These are phyloP conservation scores for Corynascus novoguineensis DNA, from an alignment of 495 filamentous ascomycete species.

Conservation along the genomic window DNA sequence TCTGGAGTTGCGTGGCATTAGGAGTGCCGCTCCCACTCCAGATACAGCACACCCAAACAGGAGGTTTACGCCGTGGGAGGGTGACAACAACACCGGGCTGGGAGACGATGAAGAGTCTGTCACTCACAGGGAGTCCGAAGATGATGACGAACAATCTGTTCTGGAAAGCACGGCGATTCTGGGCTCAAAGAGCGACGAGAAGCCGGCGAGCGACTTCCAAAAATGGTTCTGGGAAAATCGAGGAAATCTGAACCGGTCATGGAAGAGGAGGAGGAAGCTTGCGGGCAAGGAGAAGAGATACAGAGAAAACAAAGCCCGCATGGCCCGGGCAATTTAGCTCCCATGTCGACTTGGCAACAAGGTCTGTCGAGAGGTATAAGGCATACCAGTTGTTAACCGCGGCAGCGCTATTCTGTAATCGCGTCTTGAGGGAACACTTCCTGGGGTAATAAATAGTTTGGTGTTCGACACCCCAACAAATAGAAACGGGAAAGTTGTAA, in stretches of 20 bases:
- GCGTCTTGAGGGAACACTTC: too few species aligned
- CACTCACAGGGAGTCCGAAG: slow-evolving; percentile 16
- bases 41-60: slow-evolving; percentile 76
- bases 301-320: slow-evolving; percentile 68
- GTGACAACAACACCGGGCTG: slow-evolving; percentile 36
- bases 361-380: too few species aligned
- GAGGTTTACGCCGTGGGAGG: slow-evolving; percentile 47
- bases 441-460: not conserved
- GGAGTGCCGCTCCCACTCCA: slow-evolving; percentile 89
- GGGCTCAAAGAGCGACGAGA: slow-evolving; percentile 26
- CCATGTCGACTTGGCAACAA: not conserved
- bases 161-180: slow-evolving; percentile 15
- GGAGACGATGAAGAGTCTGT: slow-evolving; percentile 36
- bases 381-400: too few species aligned
- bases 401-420: too few species aligned
- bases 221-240: slow-evolving; percentile 92
- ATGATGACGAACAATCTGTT: slow-evolving; percentile 21
- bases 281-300: slow-evolving; percentile 81
- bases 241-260: slow-evolving; percentile 82
- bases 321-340: slow-evolving; percentile 39
- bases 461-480: not conserved
- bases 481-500: not conserved
- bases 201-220: slow-evolving; percentile 59
- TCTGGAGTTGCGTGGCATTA: slow-evolving; percentile 61
- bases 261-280: slow-evolving; percentile 80